phyloP scores from a whole-genome alignment of 176 grass and related monocot genomes.

The Oryza meridionalis region DNA sequence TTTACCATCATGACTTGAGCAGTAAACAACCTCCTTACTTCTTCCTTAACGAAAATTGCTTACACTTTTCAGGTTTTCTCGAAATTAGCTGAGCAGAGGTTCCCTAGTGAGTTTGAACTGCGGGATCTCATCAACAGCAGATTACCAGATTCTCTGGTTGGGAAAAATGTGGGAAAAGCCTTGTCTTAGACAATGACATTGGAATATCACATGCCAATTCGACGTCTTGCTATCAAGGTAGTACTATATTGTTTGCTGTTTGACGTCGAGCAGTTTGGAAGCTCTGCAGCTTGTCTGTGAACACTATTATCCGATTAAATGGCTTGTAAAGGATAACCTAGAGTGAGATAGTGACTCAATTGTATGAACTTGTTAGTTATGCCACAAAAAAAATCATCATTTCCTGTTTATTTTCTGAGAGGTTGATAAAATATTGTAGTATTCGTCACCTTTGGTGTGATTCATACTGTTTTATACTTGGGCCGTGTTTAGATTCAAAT shows the following conservation, averaged over 20 bases:
- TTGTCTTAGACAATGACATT: slow-evolving; percentile 37
- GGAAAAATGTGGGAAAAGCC: slow-evolving; percentile 51
- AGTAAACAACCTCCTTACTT: not conserved
- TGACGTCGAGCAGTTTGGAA: slow-evolving; percentile 1
- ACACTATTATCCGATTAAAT: not conserved
- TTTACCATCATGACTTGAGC: slow-evolving; percentile 2
- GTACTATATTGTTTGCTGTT: slow-evolving; percentile 19
- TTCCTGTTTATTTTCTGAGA: not conserved
- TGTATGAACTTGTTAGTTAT: not conserved
- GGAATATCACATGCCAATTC: not conserved
- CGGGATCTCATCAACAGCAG: slow-evolving; percentile 75
- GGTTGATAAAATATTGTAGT: not conserved
- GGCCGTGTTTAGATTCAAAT: no score
- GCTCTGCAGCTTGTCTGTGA: slow-evolving; percentile 23
- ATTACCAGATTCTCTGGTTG: slow-evolving; percentile 57
- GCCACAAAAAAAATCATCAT: not conserved
- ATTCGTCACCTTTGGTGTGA: not conserved
- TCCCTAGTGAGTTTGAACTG: slow-evolving; percentile 89
- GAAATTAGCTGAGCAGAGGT: slow-evolving; percentile 83
- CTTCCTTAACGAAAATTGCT: slow-evolving; percentile 15
- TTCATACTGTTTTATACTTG: not conserved
- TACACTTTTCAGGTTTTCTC: slow-evolving; percentile 77
- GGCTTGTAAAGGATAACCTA: slow-evolving; percentile 27
- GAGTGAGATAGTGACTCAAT: not conserved
- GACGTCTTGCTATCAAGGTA: slow-evolving; percentile 11